These are phyloP conservation scores for Fusarium sp. DNA, from an alignment of 2,329 filamentous ascomycete species.

Conservation along the genomic window DNA sequence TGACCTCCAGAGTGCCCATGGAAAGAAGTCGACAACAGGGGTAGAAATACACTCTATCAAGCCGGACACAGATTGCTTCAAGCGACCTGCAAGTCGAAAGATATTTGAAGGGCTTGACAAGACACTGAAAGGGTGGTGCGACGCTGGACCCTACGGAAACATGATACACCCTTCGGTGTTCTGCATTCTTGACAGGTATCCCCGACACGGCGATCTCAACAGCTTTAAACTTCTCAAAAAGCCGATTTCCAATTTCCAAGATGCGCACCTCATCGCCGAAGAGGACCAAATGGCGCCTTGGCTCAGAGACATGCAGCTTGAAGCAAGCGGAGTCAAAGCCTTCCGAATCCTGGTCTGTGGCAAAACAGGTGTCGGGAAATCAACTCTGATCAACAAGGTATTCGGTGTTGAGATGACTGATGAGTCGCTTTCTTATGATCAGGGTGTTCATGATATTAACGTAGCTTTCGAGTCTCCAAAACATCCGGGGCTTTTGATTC, in stretches of 20 bases:
- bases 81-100: conserved; percentile 27
- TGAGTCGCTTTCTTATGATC: conserved; percentile 40
- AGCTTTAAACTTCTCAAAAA: conserved; percentile 32
- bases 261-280: conserved; percentile 21
- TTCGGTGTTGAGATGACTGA: conserved; percentile 44
- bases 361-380: conserved; percentile 43
- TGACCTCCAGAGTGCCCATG: conserved; percentile 39
- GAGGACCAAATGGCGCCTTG: conserved; percentile 30
- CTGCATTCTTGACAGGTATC: conserved; percentile 41
- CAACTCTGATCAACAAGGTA: conserved; percentile 45
- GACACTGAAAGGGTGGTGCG: conserved; percentile 35
- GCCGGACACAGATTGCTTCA: conserved; percentile 33
- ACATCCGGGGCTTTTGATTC: conserved; percentile 41
- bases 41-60: conserved; percentile 31
- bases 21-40: conserved; percentile 2
- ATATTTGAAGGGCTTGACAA: conserved; percentile 20
- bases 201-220: conserved; percentile 35
- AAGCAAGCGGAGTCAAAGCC: conserved; percentile 43
- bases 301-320: conserved; percentile 38
- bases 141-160: conserved; percentile 23
- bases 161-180: conserved; percentile 42
- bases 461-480: conserved; percentile 42
- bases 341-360: conserved; percentile 43
- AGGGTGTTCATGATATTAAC: conserved; percentile 44
- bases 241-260: conserved; percentile 39